Evolutionary conservation across 306 rosid species (phyloP).

Genomic region (Mimosa bimucronata): DNA sequence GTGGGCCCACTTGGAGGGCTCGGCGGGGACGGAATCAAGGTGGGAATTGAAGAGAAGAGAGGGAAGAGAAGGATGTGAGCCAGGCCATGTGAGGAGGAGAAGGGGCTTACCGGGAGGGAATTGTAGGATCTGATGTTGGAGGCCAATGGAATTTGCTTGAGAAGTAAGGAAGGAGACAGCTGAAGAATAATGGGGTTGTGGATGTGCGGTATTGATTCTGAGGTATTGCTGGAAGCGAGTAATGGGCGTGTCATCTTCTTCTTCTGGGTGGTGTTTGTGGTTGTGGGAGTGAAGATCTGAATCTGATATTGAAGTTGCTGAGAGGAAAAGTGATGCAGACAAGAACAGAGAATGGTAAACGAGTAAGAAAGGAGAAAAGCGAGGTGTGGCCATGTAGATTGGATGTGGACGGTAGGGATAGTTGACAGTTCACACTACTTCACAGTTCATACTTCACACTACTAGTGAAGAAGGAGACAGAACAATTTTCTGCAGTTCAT

Average conservation of each 20-base stretch:
- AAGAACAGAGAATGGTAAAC: constrained; percentile 3
- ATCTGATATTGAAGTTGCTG: too few species aligned
- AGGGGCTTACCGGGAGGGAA: constrained; percentile 64
- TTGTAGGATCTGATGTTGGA: constrained; percentile 48
- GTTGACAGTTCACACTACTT: not conserved
- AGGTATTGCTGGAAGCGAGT: constrained; percentile 83
- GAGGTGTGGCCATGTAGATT: constrained; percentile 28
- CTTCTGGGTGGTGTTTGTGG: too few species aligned
- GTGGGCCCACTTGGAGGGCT: constrained; percentile 78
- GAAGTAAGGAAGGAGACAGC: constrained; percentile 75
- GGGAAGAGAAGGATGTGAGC: constrained; percentile 72
- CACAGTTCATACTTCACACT: not conserved
- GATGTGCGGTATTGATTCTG: constrained; percentile 84
- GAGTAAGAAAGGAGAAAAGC: not conserved
- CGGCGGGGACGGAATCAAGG: constrained; percentile 93
- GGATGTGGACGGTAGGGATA: not conserved
- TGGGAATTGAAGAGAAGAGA: constrained; percentile 90
- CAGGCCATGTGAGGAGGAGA: constrained; percentile 82
- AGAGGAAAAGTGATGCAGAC: not conserved
- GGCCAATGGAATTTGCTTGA: constrained; percentile 51
- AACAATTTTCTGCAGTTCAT: not conserved
- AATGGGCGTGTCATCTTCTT: constrained; percentile 52
- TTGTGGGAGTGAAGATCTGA: too few species aligned
- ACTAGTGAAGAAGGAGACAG: too few species aligned
- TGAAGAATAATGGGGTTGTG: constrained; percentile 68